Percentiles rank a stretch among this genome's conserved stretches.
Conservation (phyloP, 495 filamentous ascomycete genomes). For the Trypethelium eluteriae region DNA sequence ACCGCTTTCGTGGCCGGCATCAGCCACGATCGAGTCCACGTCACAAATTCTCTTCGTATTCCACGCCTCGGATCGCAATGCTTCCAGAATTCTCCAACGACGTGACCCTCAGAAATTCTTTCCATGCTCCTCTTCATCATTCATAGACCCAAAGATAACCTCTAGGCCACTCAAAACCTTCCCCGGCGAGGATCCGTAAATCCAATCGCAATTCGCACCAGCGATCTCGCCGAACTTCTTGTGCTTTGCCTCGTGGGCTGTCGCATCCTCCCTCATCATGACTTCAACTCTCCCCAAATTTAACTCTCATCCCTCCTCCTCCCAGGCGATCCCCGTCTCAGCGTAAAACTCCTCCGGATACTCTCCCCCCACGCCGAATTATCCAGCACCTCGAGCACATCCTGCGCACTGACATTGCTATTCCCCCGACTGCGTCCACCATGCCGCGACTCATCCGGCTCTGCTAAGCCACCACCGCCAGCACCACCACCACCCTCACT, state of each 20-base stretch:
- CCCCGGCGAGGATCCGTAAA: not conserved
- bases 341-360: conserved; percentile 79
- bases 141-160: not conserved
- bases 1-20: conserved; percentile 7
- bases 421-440: conserved; percentile 44
- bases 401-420: conserved; percentile 66
- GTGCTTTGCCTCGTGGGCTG: not conserved
- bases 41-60: not conserved
- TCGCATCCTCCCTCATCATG: too few species aligned
- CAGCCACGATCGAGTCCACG: not conserved
- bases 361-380: conserved; percentile 89
- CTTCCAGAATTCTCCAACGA: conserved; percentile 11
- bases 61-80: not conserved
- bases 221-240: not conserved
- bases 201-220: not conserved
- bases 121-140: not conserved
- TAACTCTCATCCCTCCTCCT: not conserved
- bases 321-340: conserved; percentile 44
- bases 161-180: not conserved
- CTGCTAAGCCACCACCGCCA: conserved; percentile 17
- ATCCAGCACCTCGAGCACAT: conserved; percentile 73
- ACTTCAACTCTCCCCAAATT: too few species aligned
- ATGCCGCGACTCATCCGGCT: conserved; percentile 11
- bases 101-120: not conserved
- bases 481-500: conserved; percentile 23